Evolutionary conservation across 2,329 filamentous ascomycete genomes (phyloP).

Genomic region (Pestalotiopsis sp.): DNA sequence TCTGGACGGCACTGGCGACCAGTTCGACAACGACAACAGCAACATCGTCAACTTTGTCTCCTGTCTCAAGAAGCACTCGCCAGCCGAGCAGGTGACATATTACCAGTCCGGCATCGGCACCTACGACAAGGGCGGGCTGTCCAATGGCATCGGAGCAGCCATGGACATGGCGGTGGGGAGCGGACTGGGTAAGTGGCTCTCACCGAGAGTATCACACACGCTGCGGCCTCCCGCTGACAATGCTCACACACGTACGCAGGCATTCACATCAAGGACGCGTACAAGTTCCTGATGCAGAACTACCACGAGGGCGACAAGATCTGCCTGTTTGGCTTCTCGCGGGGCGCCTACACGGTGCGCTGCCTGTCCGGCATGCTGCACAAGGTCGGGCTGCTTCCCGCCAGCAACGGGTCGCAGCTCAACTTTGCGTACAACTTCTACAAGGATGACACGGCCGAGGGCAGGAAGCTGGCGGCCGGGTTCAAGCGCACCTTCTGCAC

Average conservation of each 20-base stretch:
- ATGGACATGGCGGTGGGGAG: conserved; percentile 46
- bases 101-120: conserved; percentile 50
- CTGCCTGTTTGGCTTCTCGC: conserved; percentile 50
- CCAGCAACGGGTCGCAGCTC: conserved; percentile 32
- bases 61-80: conserved; percentile 44
- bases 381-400: conserved; percentile 40
- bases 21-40: conserved; percentile 45
- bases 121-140: conserved; percentile 40
- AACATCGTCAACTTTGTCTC: conserved; percentile 46
- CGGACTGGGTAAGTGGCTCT: conserved; percentile 28
- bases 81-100: conserved; percentile 38
- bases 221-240: background rate
- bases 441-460: conserved; percentile 38
- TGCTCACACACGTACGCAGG: conserved; percentile 24
- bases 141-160: conserved; percentile 38
- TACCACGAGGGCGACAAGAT: conserved; percentile 49
- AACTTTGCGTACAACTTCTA: conserved; percentile 47
- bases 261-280: conserved; percentile 41
- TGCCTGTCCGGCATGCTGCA: conserved; percentile 48
- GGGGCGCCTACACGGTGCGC: conserved; percentile 52
- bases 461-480: conserved; percentile 41
- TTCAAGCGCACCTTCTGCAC: conserved; percentile 48
- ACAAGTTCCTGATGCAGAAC: conserved; percentile 50
- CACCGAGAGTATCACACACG: background rate
- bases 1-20: conserved; percentile 47